Conservation (phyloP, 108 stramenopile genomes). For the Mayamaea pseudoterrestris region DNA sequence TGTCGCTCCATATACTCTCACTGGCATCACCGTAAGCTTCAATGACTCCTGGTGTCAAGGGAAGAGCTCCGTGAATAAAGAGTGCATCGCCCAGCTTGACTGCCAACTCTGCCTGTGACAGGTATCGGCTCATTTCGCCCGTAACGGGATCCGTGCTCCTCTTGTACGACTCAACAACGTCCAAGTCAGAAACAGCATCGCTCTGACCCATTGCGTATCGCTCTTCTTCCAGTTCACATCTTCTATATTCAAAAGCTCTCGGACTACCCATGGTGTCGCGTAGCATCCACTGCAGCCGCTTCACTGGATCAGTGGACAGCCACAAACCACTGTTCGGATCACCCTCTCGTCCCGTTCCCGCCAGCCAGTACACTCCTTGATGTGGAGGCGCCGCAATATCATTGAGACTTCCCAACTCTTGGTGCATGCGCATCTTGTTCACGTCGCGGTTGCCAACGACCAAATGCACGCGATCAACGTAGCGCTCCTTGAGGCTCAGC, state of each 20-base stretch:
- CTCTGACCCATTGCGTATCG: background rate
- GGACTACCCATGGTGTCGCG: constrained; percentile 70
- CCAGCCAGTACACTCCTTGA: constrained; percentile 59
- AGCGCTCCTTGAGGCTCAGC: constrained; percentile 47
- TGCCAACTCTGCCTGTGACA: constrained; percentile 39
- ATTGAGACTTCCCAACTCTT: constrained; percentile 36
- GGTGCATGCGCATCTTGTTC: constrained; percentile 72
- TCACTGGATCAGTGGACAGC: constrained; percentile 2
- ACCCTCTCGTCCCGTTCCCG: constrained; percentile 29
- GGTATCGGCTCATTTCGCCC: constrained; percentile 64
- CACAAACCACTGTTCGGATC: background rate
- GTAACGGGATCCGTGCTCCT: constrained; percentile 40
- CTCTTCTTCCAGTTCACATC: constrained; percentile 44
- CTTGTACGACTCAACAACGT: constrained; percentile 63
- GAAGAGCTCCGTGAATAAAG: constrained; percentile 72
- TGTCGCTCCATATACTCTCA: constrained; percentile 22
- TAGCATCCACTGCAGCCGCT: constrained; percentile 68
- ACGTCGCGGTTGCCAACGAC: constrained; percentile 85
- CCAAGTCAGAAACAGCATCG: constrained; percentile 24
- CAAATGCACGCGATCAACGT: constrained; percentile 64
- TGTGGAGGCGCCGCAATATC: background rate
- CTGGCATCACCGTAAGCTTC: background rate
- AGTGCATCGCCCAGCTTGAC: constrained; percentile 38
- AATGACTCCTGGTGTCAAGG: constrained; percentile 20
- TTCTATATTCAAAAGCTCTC: constrained; percentile 64